phyloP scores from a whole-genome alignment of 2,329 filamentous ascomycete genomes.

The Macrophomina phaseolina region DNA sequence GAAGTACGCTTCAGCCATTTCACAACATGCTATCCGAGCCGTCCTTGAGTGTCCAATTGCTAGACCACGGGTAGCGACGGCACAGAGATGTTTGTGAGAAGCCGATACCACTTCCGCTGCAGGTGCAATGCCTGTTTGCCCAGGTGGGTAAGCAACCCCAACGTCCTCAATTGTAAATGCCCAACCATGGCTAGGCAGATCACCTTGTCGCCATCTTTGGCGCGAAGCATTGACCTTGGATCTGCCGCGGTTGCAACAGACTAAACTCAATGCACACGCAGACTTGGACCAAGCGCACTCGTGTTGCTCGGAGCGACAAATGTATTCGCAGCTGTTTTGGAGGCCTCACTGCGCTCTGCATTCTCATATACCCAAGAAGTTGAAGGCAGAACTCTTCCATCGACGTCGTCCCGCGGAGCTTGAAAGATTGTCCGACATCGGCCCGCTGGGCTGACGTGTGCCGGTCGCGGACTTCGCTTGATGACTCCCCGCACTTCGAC shows the following conservation, averaged over 20 bases:
- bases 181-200: not conserved
- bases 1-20: not conserved
- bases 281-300: not conserved
- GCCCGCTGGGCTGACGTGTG: slow-evolving; percentile 11
- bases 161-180: not conserved
- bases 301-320: not conserved
- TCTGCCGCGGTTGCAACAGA: slow-evolving; percentile 6
- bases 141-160: too few relatives aligned
- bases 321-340: not conserved
- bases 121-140: too few relatives aligned
- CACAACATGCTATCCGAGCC: not conserved
- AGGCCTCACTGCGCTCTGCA: not conserved
- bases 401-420: not conserved
- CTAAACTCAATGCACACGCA: slow-evolving; percentile 10
- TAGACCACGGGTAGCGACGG: slow-evolving; percentile 1
- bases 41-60: not conserved
- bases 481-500: slow-evolving; percentile 2
- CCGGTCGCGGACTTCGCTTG: slow-evolving; percentile 15
- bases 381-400: not conserved
- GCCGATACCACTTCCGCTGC: too few relatives aligned
- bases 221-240: slow-evolving; percentile 9
- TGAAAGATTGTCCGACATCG: slow-evolving; percentile 17
- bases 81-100: not conserved
- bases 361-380: not conserved
- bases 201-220: not conserved